A percentile compares a stretch with the other conserved stretches of the same genome.
Evolutionary conservation across 148 eudicot genomes (phyloP).

Genomic region (Rhododendron henanense): DNA sequence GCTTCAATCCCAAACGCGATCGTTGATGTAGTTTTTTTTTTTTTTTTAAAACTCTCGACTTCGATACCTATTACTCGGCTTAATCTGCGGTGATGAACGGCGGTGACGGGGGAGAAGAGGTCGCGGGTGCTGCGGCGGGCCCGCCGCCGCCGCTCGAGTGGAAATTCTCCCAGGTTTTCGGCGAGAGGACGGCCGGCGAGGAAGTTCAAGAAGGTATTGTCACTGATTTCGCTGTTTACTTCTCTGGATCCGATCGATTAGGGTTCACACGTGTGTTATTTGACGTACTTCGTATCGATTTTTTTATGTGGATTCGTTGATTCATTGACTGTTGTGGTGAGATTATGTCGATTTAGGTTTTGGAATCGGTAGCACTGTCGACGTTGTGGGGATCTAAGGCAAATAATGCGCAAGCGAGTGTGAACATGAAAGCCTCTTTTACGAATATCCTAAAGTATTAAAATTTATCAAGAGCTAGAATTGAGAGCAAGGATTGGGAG

Average conservation of each 20-base stretch:
- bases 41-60: not conserved
- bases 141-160: constrained; percentile 66
- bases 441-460: too few relatives aligned
- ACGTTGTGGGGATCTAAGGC: not conserved
- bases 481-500: not conserved
- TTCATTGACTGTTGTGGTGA: not conserved
- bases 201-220: constrained; percentile 87
- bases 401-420: not conserved
- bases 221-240: not conserved
- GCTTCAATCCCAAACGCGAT: not conserved
- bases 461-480: not conserved
- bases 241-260: constrained; percentile 30
- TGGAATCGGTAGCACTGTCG: constrained; percentile 6
- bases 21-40: constrained; percentile 12
- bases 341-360: constrained; percentile 10
- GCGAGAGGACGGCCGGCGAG: constrained; percentile 83
- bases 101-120: constrained; percentile 50
- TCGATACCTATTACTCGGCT: not conserved
- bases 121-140: constrained; percentile 31
- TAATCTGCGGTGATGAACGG: constrained; percentile 24
- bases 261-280: constrained; percentile 18
- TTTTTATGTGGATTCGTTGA: constrained; percentile 8
- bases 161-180: constrained; percentile 93
- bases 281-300: constrained; percentile 13
- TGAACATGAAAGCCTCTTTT: not conserved